Percentiles rank a stretch among this genome's conserved stretches.
These are phyloP conservation scores for sorghum (Sorghum bicolor) DNA, from an alignment of 176 grass and related monocot genomes.

Conservation along the genomic window Sorghum_bicolor_NCBIv3 NC_012870.2:79807001-79807500, in stretches of 20 bases:
- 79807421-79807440: background rate
- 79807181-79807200: conserved; percentile 42
- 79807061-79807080: conserved; percentile 33
- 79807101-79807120: conserved; percentile 34
- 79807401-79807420: conserved; percentile 16
- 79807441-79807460: conserved; percentile 36
- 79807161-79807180: conserved; percentile 33
- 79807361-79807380: conserved; percentile 23
- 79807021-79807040: conserved; percentile 47
- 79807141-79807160: conserved; percentile 37
- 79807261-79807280: conserved; percentile 8
- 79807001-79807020: conserved; percentile 46
- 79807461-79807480: conserved; percentile 22
- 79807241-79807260: conserved; percentile 19
- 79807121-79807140: conserved; percentile 43
- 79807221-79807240: conserved; percentile 18
- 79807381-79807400: background rate
- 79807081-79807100: conserved; percentile 35
- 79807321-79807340: conserved; percentile 2
- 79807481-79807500: conserved; percentile 6
- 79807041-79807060: conserved; percentile 45
- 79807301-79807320: conserved; percentile 29
- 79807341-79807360: conserved; percentile 9
- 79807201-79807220: background rate
- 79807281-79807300: conserved; percentile 24